Percentiles rank a stretch among this genome's conserved stretches.
Conservation (phyloP, 139 green algal species). For the Nannochloris sp. region DNA sequence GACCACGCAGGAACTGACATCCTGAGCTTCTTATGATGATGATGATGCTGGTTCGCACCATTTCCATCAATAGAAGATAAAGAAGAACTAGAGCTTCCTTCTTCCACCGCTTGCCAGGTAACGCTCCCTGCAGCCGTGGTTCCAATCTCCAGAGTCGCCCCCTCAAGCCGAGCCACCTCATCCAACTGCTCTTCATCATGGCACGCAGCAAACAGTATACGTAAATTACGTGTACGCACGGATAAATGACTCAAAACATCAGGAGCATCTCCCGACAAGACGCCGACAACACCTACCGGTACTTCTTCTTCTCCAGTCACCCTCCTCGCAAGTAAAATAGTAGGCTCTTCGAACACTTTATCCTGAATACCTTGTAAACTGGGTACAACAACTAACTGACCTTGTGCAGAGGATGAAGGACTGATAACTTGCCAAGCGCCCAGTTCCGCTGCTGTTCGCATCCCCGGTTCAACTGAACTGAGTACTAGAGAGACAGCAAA, state of each 20-base stretch:
- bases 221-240: constrained; percentile 88
- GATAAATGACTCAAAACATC: constrained; percentile 87
- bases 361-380: constrained; percentile 80
- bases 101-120: constrained; percentile 48
- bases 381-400: constrained; percentile 63
- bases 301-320: constrained; percentile 93
- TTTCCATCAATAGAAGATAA: background rate
- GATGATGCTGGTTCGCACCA: background rate
- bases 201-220: constrained; percentile 57
- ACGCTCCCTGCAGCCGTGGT: constrained; percentile 70
- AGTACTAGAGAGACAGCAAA: constrained; percentile 85
- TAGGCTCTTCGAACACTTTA: constrained; percentile 72
- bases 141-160: constrained; percentile 37
- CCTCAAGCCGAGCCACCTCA: constrained; percentile 29
- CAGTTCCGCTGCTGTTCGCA: constrained; percentile 76
- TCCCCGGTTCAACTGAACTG: constrained; percentile 57
- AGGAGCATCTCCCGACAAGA: constrained; percentile 78
- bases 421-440: constrained; percentile 89
- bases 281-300: constrained; percentile 74
- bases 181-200: constrained; percentile 48
- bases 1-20: constrained; percentile 56
- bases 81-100: background rate
- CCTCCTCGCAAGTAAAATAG: constrained; percentile 73
- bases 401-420: constrained; percentile 44
- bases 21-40: constrained; percentile 24